Percentiles rank a stretch among this genome's conserved stretches.
These are phyloP conservation scores for Saposhnikovia divaricata DNA, from an alignment of 129 eudicot species.

Conservation along the genomic window DNA sequence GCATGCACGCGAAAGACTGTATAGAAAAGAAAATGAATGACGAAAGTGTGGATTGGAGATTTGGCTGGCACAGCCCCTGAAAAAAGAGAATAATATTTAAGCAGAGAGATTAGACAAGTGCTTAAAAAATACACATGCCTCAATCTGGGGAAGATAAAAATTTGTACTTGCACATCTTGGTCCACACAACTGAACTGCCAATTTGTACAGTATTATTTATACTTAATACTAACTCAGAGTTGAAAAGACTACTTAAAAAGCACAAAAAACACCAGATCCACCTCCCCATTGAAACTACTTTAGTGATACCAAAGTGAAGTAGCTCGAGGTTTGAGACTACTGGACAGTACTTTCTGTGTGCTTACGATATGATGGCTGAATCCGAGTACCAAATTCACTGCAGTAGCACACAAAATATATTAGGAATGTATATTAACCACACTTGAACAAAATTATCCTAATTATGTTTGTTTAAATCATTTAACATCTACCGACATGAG, in stretches of 20 bases:
- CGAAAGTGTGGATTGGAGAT: not conserved
- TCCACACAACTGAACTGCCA: constrained; percentile 15
- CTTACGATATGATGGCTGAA: not conserved
- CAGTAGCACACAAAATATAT: not conserved
- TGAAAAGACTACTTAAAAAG: constrained; percentile 10
- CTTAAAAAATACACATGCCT: constrained; percentile 17
- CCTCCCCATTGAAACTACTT: not conserved
- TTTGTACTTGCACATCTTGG: constrained; percentile 21
- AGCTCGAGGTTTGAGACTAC: constrained; percentile 2
- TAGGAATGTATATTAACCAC: too few species aligned
- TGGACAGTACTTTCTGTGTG: not conserved
- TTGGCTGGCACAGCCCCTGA: constrained; percentile 1
- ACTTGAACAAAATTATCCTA: too few species aligned
- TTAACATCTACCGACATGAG: too few species aligned
- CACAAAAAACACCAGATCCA: constrained; percentile 1
- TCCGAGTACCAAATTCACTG: not conserved
- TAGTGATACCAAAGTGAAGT: not conserved
- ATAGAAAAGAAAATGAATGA: too few species aligned
- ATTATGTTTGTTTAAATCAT: too few species aligned
- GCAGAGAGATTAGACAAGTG: constrained; percentile 15
- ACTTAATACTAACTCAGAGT: constrained; percentile 7
- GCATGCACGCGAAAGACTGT: not conserved
- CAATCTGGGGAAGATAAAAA: not conserved
- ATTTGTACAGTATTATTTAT: not conserved
- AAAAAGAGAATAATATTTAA: not conserved